These are phyloP conservation scores for Nymphaea colorata DNA, from an alignment of 164 flowering plant genomes.

Conservation along the genomic window DNA sequence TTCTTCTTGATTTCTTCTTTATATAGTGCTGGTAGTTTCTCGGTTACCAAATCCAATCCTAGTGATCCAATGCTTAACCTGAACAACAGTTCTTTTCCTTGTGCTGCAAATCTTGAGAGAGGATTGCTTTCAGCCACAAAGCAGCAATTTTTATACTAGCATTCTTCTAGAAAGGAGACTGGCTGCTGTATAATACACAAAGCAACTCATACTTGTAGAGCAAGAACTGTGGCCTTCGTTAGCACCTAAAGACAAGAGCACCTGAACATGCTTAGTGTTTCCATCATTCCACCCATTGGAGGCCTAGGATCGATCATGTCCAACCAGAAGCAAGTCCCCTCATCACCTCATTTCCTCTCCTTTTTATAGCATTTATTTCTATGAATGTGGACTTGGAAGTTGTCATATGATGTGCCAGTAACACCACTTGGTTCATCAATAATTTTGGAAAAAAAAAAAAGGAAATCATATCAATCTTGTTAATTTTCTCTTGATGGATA, in stretches of 20 bases:
- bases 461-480: too few relatives aligned
- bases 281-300: conserved; percentile 57
- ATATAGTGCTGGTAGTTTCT: conserved; percentile 22
- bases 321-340: conserved; percentile 66
- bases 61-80: conserved; percentile 16
- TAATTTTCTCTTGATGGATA: too few relatives aligned
- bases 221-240: conserved; percentile 19
- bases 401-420: too few relatives aligned
- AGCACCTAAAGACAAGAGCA: conserved; percentile 25
- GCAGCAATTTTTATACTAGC: conserved; percentile 30
- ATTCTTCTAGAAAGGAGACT: conserved; percentile 29
- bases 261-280: conserved; percentile 27
- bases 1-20: not conserved
- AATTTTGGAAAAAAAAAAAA: too few relatives aligned
- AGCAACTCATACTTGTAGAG: conserved; percentile 19
- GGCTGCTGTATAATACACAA: conserved; percentile 46
- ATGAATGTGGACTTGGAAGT: too few relatives aligned
- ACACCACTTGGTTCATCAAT: too few relatives aligned
- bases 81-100: conserved; percentile 1
- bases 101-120: conserved; percentile 26
- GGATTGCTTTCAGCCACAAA: conserved; percentile 26
- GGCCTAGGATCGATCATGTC: conserved; percentile 47
- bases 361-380: too few relatives aligned
- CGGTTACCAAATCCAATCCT: conserved; percentile 19
- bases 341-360: conserved; percentile 54